Evolutionary conservation across 306 rosid species (phyloP).

Genomic region (Chamaecrista fasciculata): DNA sequence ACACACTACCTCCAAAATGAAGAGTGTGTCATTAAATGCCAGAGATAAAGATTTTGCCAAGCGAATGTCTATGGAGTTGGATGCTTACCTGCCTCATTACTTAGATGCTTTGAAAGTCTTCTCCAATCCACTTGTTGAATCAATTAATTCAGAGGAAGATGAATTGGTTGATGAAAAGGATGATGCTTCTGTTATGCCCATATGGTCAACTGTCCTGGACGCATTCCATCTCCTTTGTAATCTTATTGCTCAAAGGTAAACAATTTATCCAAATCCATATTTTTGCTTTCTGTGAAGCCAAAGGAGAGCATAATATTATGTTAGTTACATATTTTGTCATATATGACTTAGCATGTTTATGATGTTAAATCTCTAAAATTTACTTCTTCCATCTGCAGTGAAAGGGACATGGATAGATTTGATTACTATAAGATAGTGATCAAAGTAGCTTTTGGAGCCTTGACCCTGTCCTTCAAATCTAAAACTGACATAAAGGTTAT

Average conservation of each 20-base stretch:
- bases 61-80: conserved; percentile 27
- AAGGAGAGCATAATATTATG: conserved; percentile 5
- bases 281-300: neutral
- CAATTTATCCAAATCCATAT: neutral
- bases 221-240: conserved; percentile 60
- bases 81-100: conserved; percentile 41
- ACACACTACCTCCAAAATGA: conserved; percentile 39
- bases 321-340: conserved; percentile 6
- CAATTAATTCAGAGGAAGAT: conserved; percentile 66
- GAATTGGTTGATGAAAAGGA: conserved; percentile 47
- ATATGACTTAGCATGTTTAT: neutral
- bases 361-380: conserved; percentile 24
- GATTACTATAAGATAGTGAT: conserved; percentile 45
- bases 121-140: conserved; percentile 68
- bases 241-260: conserved; percentile 60
- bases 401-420: conserved; percentile 41
- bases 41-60: conserved; percentile 27
- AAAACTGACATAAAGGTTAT: conserved; percentile 63
- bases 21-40: conserved; percentile 27
- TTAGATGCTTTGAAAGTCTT: conserved; percentile 59
- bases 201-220: conserved; percentile 48
- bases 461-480: conserved; percentile 61
- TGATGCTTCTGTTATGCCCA: conserved; percentile 37
- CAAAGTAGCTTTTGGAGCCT: conserved; percentile 55
- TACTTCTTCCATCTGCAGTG: conserved; percentile 45